Percentiles rank a stretch among this genome's conserved stretches.
Evolutionary conservation across 108 stramenopile genomes (phyloP).

Genomic region (Nannochloropsis granulata): DNA sequence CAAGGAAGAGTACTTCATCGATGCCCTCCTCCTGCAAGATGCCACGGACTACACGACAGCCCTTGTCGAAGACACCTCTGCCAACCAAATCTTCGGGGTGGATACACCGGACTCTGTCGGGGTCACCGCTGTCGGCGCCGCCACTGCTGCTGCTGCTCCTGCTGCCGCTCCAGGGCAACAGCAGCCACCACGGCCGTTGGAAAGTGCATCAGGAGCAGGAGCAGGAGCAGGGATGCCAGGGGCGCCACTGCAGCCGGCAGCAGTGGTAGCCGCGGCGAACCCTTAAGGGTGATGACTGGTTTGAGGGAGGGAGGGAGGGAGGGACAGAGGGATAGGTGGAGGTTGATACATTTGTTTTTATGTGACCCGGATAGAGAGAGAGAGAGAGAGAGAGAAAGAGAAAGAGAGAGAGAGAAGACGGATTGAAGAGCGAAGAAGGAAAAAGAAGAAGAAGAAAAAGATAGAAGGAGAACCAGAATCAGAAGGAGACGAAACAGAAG

Average conservation of each 20-base stretch:
- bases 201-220: not conserved
- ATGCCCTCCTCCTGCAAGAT: not conserved
- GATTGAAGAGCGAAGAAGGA: too few species aligned
- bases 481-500: too few species aligned
- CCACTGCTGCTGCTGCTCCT: not conserved
- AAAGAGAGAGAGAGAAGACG: too few species aligned
- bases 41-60: not conserved
- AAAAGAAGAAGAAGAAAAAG: too few species aligned
- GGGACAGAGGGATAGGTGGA: too few species aligned
- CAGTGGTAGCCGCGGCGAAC: not conserved
- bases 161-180: not conserved
- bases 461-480: too few species aligned
- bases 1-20: not conserved
- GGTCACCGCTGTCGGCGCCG: not conserved
- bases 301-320: too few species aligned
- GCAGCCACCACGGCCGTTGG: not conserved
- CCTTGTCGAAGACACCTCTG: not conserved
- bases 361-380: too few species aligned
- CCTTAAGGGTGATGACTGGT: not conserved
- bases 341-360: too few species aligned
- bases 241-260: not conserved
- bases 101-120: not conserved
- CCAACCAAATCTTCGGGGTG: not conserved
- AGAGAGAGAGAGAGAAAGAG: too few species aligned
- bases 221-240: not conserved